phyloP scores from a whole-genome alignment of 225 moss, liverwort and hornwort species.

The Sphagnum contortum region DNA sequence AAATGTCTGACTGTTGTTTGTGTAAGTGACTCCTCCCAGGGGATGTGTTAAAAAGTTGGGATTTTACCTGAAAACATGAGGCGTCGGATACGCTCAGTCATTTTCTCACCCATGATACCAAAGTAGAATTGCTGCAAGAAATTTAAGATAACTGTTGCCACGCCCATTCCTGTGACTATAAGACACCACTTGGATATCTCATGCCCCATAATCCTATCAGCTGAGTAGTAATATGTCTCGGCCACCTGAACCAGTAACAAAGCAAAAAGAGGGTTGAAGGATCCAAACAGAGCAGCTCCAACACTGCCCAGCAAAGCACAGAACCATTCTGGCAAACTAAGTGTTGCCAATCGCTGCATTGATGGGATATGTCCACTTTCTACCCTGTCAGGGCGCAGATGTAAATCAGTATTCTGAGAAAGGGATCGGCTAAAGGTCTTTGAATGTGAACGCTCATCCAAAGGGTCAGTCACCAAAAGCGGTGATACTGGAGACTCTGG shows the following conservation, averaged over 20 bases:
- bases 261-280: conserved; percentile 74
- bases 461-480: conserved; percentile 49
- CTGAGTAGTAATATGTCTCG: conserved; percentile 43
- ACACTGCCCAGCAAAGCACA: conserved; percentile 69
- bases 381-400: conserved; percentile 18
- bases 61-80: conserved; percentile 75
- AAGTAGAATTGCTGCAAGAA: conserved; percentile 86
- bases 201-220: conserved; percentile 26
- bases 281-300: conserved; percentile 68
- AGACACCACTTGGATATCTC: conserved; percentile 63
- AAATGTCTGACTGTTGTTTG: no score
- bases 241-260: conserved; percentile 59
- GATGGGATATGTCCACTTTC: conserved; percentile 24
- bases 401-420: conserved; percentile 42
- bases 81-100: conserved; percentile 77
- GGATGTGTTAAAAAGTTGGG: no score
- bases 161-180: conserved; percentile 61
- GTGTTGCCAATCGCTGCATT: conserved; percentile 38
- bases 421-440: conserved; percentile 65
- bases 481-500: conserved; percentile 84
- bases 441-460: conserved; percentile 67
- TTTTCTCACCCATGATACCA: conserved; percentile 87
- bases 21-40: no score
- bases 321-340: conserved; percentile 81
- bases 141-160: conserved; percentile 57